phyloP scores from a whole-genome alignment of 331 rosid genomes.

The Erythrophleum ivorense region DNA sequence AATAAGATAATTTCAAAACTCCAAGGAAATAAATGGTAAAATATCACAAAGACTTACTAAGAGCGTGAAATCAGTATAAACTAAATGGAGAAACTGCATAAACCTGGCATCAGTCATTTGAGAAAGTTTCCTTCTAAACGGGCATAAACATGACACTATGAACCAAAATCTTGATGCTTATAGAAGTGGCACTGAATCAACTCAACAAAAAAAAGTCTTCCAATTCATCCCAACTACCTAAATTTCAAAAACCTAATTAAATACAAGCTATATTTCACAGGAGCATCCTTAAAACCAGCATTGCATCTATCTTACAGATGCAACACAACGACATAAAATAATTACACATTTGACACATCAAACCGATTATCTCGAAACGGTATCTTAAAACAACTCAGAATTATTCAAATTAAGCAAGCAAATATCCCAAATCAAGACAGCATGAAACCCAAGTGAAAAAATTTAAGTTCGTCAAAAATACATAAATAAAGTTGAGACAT shows the following conservation, averaged over 20 bases:
- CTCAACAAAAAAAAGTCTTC: neutral
- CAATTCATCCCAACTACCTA: constrained; percentile 30
- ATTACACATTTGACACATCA: constrained; percentile 30
- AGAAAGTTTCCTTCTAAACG: neutral
- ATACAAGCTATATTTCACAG: neutral
- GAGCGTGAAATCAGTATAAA: constrained; percentile 17
- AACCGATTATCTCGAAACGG: constrained; percentile 37
- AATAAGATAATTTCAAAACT: constrained; percentile 17
- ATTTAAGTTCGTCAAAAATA: neutral
- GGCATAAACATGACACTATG: constrained; percentile 17
- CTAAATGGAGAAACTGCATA: neutral
- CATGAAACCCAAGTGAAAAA: constrained; percentile 15
- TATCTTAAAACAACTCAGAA: constrained; percentile 21
- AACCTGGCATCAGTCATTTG: constrained; percentile 2
- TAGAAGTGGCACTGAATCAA: neutral
- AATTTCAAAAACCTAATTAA: neutral
- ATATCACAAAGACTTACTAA: constrained; percentile 12
- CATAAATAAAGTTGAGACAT: neutral
- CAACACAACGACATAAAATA: constrained; percentile 24
- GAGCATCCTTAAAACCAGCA: constrained; percentile 28
- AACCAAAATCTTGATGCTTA: neutral
- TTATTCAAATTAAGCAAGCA: constrained; percentile 16
- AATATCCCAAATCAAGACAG: constrained; percentile 5
- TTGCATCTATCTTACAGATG: constrained; percentile 6
- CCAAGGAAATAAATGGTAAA: neutral